Base-by-base conservation (phyloP, 352 stramenopile species). In the Globisporangium takayamanum region DNA sequence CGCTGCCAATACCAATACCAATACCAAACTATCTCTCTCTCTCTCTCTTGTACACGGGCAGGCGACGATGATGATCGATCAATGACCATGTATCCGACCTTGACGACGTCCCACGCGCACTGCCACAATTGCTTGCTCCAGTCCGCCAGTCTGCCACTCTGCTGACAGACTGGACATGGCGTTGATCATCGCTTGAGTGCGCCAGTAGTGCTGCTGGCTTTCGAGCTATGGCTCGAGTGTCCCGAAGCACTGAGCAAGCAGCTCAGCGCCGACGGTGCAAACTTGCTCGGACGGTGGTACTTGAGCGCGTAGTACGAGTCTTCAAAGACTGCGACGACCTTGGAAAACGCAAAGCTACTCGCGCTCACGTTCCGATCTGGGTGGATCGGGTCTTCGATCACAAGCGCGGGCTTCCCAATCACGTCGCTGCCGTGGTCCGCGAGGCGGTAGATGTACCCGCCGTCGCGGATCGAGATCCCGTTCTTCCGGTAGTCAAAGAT, bases 331-430 rank as follows among this genome's bases (percentile, higher is more conserved):
- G 83, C 76, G 8, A 95, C 84, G 25, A 95, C 84, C 51, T 90
- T 89, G 49, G 79, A 78, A 54, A 92, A 93, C 18, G 83, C 83
- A 63, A 91, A 95, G 67, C 81, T 95, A 53, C 80, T 88, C n/a
- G 85, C 83, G 46, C 83, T 89, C 7, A 95, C 85, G 39, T 95
- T 95, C 58, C 84, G 80, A 53, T 93, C 83, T 5, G 85, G 84
- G 54, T 95, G 76, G 58, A 95, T 93, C n/a, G 85, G 83, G 60
- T 93, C 85, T 50, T 95, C 83, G n/a, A 95, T 89, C 58, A 95
- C 84, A n/a, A 95, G 67, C 42, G 74, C 69, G 28, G 78, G 78
- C 62, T 92, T 89, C 45, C 71, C 66, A 4, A 88, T 59, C 22
- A 86, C 67, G 16, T 59, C 52, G 39, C 67, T 64, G 30, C 74